A percentile compares a stretch with the other conserved stretches of the same genome.
These are phyloP conservation scores for Gryganskiella cystojenkinii DNA, from an alignment of 192 early-diverging fungal species.

Conservation along the genomic window DNA sequence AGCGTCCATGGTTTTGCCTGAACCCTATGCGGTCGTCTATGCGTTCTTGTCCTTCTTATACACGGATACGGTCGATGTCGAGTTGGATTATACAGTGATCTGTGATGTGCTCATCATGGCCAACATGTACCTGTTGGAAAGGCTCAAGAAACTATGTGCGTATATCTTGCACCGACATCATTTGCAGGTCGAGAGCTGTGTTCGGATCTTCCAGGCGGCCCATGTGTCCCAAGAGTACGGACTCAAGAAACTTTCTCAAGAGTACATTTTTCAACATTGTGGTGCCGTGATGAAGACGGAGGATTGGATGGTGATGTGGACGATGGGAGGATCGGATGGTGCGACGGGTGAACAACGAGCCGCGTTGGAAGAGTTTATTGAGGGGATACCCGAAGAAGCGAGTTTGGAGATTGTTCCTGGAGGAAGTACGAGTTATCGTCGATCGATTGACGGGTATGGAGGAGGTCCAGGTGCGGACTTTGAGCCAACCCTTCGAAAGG, in stretches of 20 bases:
- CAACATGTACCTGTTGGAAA: slow-evolving; percentile 64
- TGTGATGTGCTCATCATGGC: slow-evolving; percentile 67
- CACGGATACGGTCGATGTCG: slow-evolving; percentile 60
- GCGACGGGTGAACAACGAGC: slow-evolving; percentile 40
- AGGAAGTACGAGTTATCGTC: too few relatives aligned
- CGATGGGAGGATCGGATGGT: slow-evolving; percentile 20
- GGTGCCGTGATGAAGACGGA: slow-evolving; percentile 64
- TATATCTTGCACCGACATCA: slow-evolving; percentile 57
- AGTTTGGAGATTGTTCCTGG: slow-evolving; percentile 49
- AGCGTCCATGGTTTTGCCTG: slow-evolving; percentile 61
- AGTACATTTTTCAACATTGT: slow-evolving; percentile 64
- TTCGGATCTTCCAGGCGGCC: slow-evolving; percentile 64
- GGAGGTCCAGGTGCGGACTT: slow-evolving; percentile 12
- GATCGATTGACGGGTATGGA: slow-evolving; percentile 20
- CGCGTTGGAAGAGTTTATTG: slow-evolving; percentile 56
- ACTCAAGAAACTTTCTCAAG: slow-evolving; percentile 57
- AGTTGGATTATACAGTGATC: slow-evolving; percentile 50
- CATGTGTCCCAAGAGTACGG: slow-evolving; percentile 62
- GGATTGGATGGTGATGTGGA: slow-evolving; percentile 57
- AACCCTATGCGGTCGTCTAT: slow-evolving; percentile 58
- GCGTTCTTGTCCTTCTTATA: slow-evolving; percentile 70
- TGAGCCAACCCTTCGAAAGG: slow-evolving; percentile 38
- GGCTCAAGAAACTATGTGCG: slow-evolving; percentile 68
- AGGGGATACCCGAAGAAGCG: slow-evolving; percentile 61
- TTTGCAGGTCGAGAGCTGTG: slow-evolving; percentile 62